phyloP scores from a whole-genome alignment of 116 monocot species.

The Iris pallida region DNA sequence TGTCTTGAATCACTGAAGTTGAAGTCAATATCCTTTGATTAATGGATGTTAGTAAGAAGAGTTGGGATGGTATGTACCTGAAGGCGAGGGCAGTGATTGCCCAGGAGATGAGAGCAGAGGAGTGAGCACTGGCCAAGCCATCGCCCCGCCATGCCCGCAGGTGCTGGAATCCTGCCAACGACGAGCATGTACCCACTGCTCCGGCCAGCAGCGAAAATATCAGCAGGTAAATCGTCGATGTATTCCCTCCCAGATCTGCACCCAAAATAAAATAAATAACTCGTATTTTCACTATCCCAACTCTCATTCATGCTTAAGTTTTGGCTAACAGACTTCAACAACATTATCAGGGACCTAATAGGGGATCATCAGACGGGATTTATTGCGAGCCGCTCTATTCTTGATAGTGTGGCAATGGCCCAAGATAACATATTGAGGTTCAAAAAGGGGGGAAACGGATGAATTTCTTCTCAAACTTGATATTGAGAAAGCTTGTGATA shows the following conservation, averaged over 20 bases:
- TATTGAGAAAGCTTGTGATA: no score
- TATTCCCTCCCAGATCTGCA: slow-evolving; percentile 28
- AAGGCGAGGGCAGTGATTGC: slow-evolving; percentile 33
- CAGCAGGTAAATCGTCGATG: slow-evolving; percentile 27
- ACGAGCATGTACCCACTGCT: slow-evolving; percentile 30
- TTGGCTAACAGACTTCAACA: not conserved
- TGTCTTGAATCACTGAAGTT: no score
- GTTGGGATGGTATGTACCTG: slow-evolving; percentile 15
- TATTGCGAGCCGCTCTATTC: no score
- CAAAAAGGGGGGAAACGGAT: no score
- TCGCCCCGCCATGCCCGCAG: slow-evolving; percentile 31
- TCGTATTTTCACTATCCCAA: no score
- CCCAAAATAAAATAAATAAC: not conserved
- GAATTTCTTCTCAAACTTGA: no score
- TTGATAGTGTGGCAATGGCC: no score
- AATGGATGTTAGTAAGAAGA: no score
- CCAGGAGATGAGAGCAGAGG: slow-evolving; percentile 37
- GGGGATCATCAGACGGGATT: no score
- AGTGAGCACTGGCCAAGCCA: slow-evolving; percentile 25
- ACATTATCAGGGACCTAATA: not conserved
- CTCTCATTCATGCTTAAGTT: not conserved
- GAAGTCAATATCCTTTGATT: no score
- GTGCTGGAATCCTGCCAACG: slow-evolving; percentile 31
- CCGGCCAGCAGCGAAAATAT: slow-evolving; percentile 43
- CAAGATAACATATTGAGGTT: no score